A percentile compares a stretch with the other conserved stretches of the same genome.
phyloP scores from a whole-genome alignment of 306 rosid species.

The Fragaria ananassa region DNA sequence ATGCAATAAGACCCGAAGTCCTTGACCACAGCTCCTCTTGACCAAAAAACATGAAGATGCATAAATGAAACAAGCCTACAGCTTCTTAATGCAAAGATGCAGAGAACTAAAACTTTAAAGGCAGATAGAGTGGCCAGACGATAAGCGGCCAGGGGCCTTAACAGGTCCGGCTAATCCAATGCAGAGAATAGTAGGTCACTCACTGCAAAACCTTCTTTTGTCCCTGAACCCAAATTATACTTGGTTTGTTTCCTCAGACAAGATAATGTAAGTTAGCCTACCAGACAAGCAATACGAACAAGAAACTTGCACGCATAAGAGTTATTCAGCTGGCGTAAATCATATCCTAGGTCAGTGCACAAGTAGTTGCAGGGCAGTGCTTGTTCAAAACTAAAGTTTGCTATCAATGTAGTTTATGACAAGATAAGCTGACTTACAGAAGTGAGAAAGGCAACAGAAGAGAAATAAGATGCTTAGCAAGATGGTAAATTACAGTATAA shows the following conservation, averaged over 20 bases:
- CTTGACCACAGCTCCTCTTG: not conserved
- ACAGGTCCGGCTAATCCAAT: not conserved
- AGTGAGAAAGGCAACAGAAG: not conserved
- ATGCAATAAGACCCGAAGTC: not conserved
- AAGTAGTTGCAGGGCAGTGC: not conserved
- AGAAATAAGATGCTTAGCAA: not conserved
- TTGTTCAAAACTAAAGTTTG: not conserved
- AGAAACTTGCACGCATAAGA: not conserved
- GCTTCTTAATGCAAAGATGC: not conserved
- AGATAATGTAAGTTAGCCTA: not conserved
- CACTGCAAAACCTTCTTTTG: not conserved
- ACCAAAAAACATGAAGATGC: not conserved
- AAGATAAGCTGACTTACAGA: not conserved
- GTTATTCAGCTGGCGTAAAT: not conserved
- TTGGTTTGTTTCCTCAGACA: not conserved
- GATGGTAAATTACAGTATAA: constrained; percentile 1
- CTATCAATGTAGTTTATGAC: no score
- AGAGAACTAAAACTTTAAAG: not conserved
- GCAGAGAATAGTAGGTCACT: not conserved
- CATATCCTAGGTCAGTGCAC: not conserved
- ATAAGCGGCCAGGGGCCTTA: not conserved
- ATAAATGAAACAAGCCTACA: constrained; percentile 6
- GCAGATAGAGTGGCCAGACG: not conserved
- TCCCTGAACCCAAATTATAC: not conserved
- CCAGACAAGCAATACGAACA: not conserved